Conservation (phyloP, 176 grass and related monocot genomes). For the Melocanna baccifera region DNA sequence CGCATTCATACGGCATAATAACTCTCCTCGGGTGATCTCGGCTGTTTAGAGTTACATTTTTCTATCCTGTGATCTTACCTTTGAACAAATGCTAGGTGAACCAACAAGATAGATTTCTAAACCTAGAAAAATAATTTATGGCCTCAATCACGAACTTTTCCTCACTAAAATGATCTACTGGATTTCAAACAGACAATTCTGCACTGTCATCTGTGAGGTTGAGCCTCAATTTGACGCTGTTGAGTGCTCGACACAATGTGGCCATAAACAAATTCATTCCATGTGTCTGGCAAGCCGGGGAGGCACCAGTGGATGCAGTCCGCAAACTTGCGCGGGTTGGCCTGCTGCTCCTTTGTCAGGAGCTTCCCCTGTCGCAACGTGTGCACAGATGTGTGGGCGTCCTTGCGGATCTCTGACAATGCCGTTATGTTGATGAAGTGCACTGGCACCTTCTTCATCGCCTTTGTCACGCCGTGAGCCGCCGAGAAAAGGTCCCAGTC, state of each 20-base stretch:
- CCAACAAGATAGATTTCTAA: constrained; percentile 42
- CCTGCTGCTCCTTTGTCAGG: constrained; percentile 64
- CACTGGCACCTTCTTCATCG: constrained; percentile 61
- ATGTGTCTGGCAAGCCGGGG: constrained; percentile 60
- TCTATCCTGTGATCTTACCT: constrained; percentile 32
- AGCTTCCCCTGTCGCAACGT: constrained; percentile 84
- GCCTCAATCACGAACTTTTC: constrained; percentile 28
- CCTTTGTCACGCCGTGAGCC: constrained; percentile 48
- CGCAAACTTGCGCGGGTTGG: constrained; percentile 59
- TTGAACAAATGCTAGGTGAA: constrained; percentile 40
- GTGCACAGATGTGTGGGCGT: constrained; percentile 84
- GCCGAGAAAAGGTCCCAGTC: constrained; percentile 71
- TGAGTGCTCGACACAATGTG: constrained; percentile 43
- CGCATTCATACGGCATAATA: constrained; percentile 16
- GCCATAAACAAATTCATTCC: constrained; percentile 74
- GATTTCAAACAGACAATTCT: constrained; percentile 17
- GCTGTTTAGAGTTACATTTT: constrained; percentile 19
- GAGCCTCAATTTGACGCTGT: constrained; percentile 17
- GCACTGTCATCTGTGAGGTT: constrained; percentile 42
- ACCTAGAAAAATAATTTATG: constrained; percentile 38
- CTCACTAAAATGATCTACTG: constrained; percentile 12
- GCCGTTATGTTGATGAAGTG: constrained; percentile 85
- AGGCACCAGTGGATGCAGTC: constrained; percentile 97
- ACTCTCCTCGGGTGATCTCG: background rate
- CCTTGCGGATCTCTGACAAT: constrained; percentile 86